Base-by-base conservation (phyloP, 768 basidiomycete genomes). In the Lepiota subincarnata region DNA sequence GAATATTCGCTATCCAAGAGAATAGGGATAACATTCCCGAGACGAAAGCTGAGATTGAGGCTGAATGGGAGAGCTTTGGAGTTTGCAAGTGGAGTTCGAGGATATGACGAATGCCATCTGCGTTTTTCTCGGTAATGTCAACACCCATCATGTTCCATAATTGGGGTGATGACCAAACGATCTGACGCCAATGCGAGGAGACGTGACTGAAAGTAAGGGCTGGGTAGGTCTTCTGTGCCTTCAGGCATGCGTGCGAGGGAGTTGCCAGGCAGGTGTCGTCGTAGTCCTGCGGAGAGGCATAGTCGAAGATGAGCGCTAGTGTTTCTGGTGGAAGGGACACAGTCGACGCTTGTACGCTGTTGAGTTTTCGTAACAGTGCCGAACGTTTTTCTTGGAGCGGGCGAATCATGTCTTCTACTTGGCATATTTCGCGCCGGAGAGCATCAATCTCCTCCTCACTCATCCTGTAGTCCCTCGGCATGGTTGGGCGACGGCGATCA, bases 381-480 rank as follows among this genome's bases (percentile, higher is more conserved):
- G 18, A 24, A 13, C 3, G n/a, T 5, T 19, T 16, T 26, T 35
- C 24, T 20, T 18, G 6, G 4, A 45, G 24, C 10, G 26, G 24
- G 2, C 5, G 24, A 5, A n/a, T n/a, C n/a, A 24, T 24, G 24
- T 5, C 24, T 24, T 24, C 24, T 31, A 31, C 31, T 31, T 31
- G 31, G 7, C 31, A 7, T 4, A 31, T 6, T 31, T 31, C 31
- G 31, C 31, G 31, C 31, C 7, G 6, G 31, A 31, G 3, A 31
- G 31, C 31, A 11, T 31, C 31, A 2, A 11, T 7, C 31, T 31
- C 31, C 4, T n/a, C 22, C 2, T 14, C 26, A 70, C 52, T 68
- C 71, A 16, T 70, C 70, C n/a, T n/a, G n/a, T n/a, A n/a, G n/a
- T n/a, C n/a, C n/a, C n/a, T n/a, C n/a, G n/a, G n/a, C n/a, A n/a